Base-by-base conservation (phyloP, 176 grass and related monocot genomes). In the Otatea glauca region DNA sequence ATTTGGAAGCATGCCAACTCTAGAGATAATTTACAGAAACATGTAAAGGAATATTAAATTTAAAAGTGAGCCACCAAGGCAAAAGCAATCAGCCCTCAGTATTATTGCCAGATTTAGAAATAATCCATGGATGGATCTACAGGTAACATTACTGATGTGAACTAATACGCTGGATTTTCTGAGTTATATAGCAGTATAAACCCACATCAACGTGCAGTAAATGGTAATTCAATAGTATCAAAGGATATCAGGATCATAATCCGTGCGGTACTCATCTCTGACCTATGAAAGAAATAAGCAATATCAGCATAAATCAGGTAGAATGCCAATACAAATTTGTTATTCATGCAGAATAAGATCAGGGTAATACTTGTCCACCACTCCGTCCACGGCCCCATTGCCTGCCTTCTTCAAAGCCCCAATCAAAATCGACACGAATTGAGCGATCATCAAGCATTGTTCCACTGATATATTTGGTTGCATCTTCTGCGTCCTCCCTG, bases 181-280 rank as follows among this genome's bases (percentile, higher is more conserved):
- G 79, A 81, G 21, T 58, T 78, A 21, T 70, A 63, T 72, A 82
- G 35, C 55, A 49, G 25, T 27, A 69, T 2, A 83, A 11, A 27
- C 38, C 44, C 20, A 79, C n/a, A 78, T 86, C 5, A 58, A 15
- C 27, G 16, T 54, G 27, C 3, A 50, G 13, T 43, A 61, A 80
- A 82, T 34, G 32, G 6, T 17, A 82, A 66, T 48, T 73, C 29
- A 59, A 68, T 59, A 83, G 68, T 72, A 83, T 55, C 41, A 75
- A 87, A 91, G 89, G 89, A 91, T 91, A 83, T 95, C 96, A 75
- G 96, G 96, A 87, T 99, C 96, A 76, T 99, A 99, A 87, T 99
- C 96, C 4, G 96, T 96, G 56, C 96, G 96, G 74, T 99, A 99
- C 75, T 99, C 96, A 77, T 99, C 96, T 83, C 96, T 88, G 54